Conservation (phyloP, 495 filamentous ascomycete genomes). For the Beverwykella pulmonaria region DNA sequence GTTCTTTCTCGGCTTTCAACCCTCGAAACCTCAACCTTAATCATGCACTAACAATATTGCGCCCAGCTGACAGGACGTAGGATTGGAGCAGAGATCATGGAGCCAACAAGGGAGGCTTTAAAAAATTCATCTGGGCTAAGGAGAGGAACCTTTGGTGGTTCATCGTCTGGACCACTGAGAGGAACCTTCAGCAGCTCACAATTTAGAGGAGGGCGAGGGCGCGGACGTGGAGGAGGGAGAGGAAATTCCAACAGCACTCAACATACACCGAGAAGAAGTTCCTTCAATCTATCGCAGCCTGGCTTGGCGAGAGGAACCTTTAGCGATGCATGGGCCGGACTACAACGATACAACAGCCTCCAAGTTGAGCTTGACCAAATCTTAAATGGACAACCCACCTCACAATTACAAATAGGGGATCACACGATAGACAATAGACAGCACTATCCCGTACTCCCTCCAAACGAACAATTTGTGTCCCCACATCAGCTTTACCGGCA, state of each 20-base stretch:
- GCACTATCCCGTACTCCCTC: background rate
- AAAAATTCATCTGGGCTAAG: background rate
- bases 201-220: too few species aligned
- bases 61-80: background rate
- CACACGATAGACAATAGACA: background rate
- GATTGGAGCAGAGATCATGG: background rate
- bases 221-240: background rate
- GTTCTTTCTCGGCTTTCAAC: background rate
- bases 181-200: background rate
- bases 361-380: background rate
- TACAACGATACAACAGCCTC: background rate
- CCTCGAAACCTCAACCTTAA: background rate
- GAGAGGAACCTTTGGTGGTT: background rate
- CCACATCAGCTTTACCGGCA: background rate
- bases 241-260: background rate
- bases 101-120: background rate
- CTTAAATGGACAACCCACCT: background rate
- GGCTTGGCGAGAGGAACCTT: background rate
- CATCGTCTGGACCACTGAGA: background rate
- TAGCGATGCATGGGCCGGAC: too few species aligned
- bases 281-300: background rate
- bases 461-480: conserved; percentile 1
- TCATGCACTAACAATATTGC: background rate
- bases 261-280: background rate
- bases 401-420: background rate